A percentile compares a stretch with the other conserved stretches of the same genome.
Conservation (phyloP, 2,329 filamentous ascomycete species). For the Hymenotorrendiella dingleyae region DNA sequence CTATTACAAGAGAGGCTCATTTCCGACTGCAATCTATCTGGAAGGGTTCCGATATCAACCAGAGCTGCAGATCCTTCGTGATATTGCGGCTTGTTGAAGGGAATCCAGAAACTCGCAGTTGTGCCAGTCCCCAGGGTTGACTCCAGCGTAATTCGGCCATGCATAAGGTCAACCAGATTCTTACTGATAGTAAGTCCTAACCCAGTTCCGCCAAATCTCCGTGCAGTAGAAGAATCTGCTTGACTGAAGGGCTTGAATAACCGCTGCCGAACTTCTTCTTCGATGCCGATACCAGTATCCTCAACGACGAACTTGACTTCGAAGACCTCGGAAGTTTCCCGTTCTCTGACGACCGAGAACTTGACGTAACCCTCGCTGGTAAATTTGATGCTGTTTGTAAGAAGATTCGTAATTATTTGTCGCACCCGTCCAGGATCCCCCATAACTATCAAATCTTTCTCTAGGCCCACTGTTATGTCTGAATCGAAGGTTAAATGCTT, state of each 20-base stretch:
- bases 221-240: slow-evolving; percentile 72
- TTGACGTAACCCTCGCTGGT: slow-evolving; percentile 63
- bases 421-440: slow-evolving; percentile 79
- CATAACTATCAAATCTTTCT: slow-evolving; percentile 68
- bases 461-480: slow-evolving; percentile 52
- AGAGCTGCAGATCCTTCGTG: slow-evolving; percentile 43
- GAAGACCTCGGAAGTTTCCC: slow-evolving; percentile 58
- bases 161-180: slow-evolving; percentile 74
- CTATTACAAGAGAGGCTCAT: slow-evolving; percentile 61
- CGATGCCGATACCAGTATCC: slow-evolving; percentile 77
- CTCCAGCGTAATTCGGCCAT: slow-evolving; percentile 64
- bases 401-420: slow-evolving; percentile 75
- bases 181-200: slow-evolving; percentile 76
- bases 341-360: slow-evolving; percentile 57
- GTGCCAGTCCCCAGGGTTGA: slow-evolving; percentile 64
- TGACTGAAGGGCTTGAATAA: slow-evolving; percentile 79
- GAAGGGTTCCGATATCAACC: slow-evolving; percentile 57
- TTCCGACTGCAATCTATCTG: slow-evolving; percentile 60
- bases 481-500: slow-evolving; percentile 70
- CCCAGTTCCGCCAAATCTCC: slow-evolving; percentile 74
- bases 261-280: slow-evolving; percentile 65
- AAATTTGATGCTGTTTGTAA: slow-evolving; percentile 74
- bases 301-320: slow-evolving; percentile 67
- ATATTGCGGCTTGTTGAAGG: slow-evolving; percentile 64
- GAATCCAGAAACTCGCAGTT: slow-evolving; percentile 69